Percentiles rank a stretch among this genome's conserved stretches.
These are phyloP conservation scores for Microdochium paspali DNA, from an alignment of 2,329 filamentous ascomycete species.

Conservation along the genomic window DNA sequence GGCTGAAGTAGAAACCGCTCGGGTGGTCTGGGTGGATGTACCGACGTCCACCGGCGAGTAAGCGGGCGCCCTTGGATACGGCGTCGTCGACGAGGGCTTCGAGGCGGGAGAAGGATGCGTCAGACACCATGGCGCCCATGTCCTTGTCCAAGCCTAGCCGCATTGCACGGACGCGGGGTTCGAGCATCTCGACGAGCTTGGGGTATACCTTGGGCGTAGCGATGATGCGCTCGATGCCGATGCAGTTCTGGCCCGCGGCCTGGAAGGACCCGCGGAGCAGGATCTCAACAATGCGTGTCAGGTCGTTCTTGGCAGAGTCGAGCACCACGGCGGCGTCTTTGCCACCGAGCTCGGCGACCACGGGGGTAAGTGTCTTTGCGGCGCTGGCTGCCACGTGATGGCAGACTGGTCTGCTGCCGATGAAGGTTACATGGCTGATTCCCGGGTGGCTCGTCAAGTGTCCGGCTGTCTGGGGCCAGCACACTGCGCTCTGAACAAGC, in stretches of 20 bases:
- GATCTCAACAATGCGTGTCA: conserved; percentile 68
- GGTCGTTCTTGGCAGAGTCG: conserved; percentile 59
- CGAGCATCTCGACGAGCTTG: conserved; percentile 58
- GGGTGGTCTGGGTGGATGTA: conserved; percentile 64
- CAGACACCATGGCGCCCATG: conserved; percentile 83
- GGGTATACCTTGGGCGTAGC: conserved; percentile 70
- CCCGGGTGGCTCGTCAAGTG: conserved; percentile 77
- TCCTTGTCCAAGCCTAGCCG: conserved; percentile 72
- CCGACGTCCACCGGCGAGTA: conserved; percentile 71
- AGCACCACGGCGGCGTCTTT: conserved; percentile 90
- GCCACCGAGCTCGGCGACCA: conserved; percentile 86
- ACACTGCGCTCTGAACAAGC: conserved; percentile 76
- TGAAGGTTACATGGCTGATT: conserved; percentile 89
- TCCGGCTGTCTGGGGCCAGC: conserved; percentile 76
- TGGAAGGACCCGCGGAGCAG: conserved; percentile 92
- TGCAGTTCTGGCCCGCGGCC: conserved; percentile 92
- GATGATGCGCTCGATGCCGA: conserved; percentile 90
- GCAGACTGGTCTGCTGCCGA: conserved; percentile 80
- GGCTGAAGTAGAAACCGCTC: conserved; percentile 81
- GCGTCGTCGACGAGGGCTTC: conserved; percentile 72
- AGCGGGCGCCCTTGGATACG: conserved; percentile 65
- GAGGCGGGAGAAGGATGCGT: conserved; percentile 62
- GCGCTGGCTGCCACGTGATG: conserved; percentile 82
- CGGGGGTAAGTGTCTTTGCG: conserved; percentile 75
- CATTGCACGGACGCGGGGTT: conserved; percentile 63